Percentiles rank a stretch among this genome's conserved stretches.
phyloP scores from a whole-genome alignment of 768 basidiomycete species.

The Rhodosporidiobolus sp. region DNA sequence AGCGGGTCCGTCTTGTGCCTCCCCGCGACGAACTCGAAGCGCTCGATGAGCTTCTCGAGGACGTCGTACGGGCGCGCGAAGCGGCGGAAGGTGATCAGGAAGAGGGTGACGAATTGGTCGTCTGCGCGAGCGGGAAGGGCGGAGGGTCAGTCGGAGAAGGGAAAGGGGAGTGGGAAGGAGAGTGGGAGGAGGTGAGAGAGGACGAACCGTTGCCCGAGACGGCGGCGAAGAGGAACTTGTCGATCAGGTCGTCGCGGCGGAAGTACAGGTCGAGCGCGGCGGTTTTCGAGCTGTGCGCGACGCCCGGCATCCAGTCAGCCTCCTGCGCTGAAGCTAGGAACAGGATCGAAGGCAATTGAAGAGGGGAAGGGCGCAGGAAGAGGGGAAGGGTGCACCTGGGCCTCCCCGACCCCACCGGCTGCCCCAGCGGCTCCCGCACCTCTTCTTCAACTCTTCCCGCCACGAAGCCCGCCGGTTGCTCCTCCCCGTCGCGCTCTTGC shows the following conservation, averaged over 20 bases:
- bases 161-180: too few species aligned
- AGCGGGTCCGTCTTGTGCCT: constrained; percentile 37
- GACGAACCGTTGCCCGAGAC: constrained; percentile 43
- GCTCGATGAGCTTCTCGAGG: constrained; percentile 39
- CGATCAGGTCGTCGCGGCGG: constrained; percentile 40
- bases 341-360: too few species aligned
- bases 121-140: too few species aligned
- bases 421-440: too few species aligned
- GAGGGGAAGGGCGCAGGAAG: too few species aligned
- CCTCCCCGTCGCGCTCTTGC: neutral
- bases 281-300: neutral
- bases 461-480: neutral
- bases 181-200: neutral
- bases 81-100: constrained; percentile 43
- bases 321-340: too few species aligned
- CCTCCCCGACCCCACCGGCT: too few species aligned
- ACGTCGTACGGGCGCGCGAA: constrained; percentile 43
- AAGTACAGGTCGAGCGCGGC: constrained; percentile 40
- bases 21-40: constrained; percentile 36
- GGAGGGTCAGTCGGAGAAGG: neutral
- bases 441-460: too few species aligned
- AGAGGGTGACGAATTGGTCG: constrained; percentile 41
- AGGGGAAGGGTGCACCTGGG: too few species aligned
- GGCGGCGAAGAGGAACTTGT: constrained; percentile 45
- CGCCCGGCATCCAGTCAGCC: too few species aligned